A percentile compares a stretch with the other conserved stretches of the same genome.
Conservation (phyloP, 352 stramenopile genomes). For the Albugo candida region DNA sequence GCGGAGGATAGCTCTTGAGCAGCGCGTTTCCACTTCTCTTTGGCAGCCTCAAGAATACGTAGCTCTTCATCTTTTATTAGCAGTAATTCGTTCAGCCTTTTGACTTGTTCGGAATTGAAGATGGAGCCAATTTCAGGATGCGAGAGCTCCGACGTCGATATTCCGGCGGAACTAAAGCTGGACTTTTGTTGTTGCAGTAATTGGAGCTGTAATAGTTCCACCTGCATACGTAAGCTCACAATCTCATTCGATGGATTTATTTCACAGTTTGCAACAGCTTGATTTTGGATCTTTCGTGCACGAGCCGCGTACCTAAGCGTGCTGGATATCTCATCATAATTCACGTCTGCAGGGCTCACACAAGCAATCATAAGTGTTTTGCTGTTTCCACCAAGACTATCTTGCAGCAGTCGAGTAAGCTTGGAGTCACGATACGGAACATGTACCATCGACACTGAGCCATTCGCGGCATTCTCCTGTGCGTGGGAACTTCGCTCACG, state of each 20-base stretch:
- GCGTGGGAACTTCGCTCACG: constrained; percentile 21
- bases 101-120: neutral
- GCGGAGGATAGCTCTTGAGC: constrained; percentile 15
- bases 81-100: neutral
- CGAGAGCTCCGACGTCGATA: too few species aligned
- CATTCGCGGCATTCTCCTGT: constrained; percentile 11
- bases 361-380: constrained; percentile 84
- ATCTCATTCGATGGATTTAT: constrained; percentile 74
- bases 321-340: constrained; percentile 88
- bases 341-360: constrained; percentile 55
- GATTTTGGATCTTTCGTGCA: constrained; percentile 97
- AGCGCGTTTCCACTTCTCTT: constrained; percentile 49
- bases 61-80: constrained; percentile 19
- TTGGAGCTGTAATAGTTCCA: constrained; percentile 42
- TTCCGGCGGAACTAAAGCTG: neutral
- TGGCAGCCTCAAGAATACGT: constrained; percentile 22
- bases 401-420: constrained; percentile 76
- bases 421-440: constrained; percentile 84
- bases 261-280: constrained; percentile 93
- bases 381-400: constrained; percentile 79
- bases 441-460: constrained; percentile 13
- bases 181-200: constrained; percentile 20
- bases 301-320: constrained; percentile 90
- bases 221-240: constrained; percentile 34
- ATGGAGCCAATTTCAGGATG: too few species aligned